Base-by-base conservation (phyloP, 2,329 filamentous ascomycete genomes). In the Chalaropsis ovoidea region DNA sequence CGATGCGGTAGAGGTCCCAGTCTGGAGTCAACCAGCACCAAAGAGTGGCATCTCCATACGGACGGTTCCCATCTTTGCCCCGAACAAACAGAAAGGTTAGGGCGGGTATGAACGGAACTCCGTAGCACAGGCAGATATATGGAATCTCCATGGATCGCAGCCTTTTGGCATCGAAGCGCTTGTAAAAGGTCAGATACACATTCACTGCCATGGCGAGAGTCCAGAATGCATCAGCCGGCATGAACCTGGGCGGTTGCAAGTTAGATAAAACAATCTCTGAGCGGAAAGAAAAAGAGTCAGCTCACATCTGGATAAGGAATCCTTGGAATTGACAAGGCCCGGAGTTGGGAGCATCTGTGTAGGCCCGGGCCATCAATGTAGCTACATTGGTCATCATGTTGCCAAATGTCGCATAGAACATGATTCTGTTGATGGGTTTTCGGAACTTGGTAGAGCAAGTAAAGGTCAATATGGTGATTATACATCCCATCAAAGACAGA, bases 381-480 rank as follows among this genome's bases (percentile, higher is more conserved):
- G 86, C 89, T 19, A 90, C 81, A 73, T 90, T 93, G 68, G 83
- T 84, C 74, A 91, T 79, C 70, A 93, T 80, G 71, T 95, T 95
- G 8, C 89, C 90, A 71, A 89, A 87, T 0, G 87, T 88, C 6
- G 90, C 89, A 73, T 88, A 94, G 74, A 95, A 93, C 10, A 93
- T 86, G 0, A 95, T 80, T 19, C 90, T 81, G 72, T 94, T 94
- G 76, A 94, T 91, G n/a, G 89, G 88, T 72, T 91, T 93, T 71
- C 88, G 87, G 72, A 94, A 94, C 4, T 81, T 80, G 17, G 79
- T 80, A 41, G 86, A 89, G n/a, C 75, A 74, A 39, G 82, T 75
- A 72, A 92, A 94, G 2, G 88, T 91, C 65, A 78, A 70, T 64
- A 93, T 84, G 71, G 91, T 87, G 72, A 92, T 84, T 41, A 86